These are phyloP conservation scores for Candida ipomoeae DNA, from an alignment of 805 yeast genomes.

Conservation along the genomic window DNA sequence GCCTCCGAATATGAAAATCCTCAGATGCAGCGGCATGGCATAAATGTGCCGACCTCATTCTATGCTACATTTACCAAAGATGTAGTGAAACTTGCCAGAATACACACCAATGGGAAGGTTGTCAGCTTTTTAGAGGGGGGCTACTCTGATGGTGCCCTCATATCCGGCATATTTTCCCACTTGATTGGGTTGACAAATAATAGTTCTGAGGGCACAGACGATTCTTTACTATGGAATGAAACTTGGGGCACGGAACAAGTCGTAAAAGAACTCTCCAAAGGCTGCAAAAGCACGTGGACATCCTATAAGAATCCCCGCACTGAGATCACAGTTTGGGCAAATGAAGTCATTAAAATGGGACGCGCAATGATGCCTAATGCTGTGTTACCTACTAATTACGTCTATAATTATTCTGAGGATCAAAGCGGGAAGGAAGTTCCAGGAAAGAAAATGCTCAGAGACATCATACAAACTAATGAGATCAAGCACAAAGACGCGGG, in stretches of 20 bases:
- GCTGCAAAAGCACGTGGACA: constrained; percentile 65
- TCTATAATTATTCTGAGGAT: constrained; percentile 25
- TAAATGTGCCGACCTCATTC: constrained; percentile 77
- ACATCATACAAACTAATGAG: constrained; percentile 18
- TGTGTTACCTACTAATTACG: constrained; percentile 34
- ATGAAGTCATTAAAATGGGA: constrained; percentile 58
- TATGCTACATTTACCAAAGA: constrained; percentile 70
- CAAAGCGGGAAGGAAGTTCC: background rate
- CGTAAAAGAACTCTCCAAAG: constrained; percentile 61
- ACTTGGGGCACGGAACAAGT: constrained; percentile 63
- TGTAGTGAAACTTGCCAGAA: constrained; percentile 62
- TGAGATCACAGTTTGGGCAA: constrained; percentile 58
- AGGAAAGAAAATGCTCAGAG: constrained; percentile 32
- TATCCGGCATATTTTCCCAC: constrained; percentile 78
- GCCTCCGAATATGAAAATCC: constrained; percentile 78
- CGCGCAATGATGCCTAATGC: constrained; percentile 58
- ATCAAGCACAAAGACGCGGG: constrained; percentile 7
- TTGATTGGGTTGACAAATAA: constrained; percentile 61
- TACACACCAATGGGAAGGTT: constrained; percentile 56
- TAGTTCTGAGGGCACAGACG: constrained; percentile 22
- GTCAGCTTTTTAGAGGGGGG: constrained; percentile 81
- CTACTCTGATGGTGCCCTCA: constrained; percentile 74
- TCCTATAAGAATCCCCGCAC: constrained; percentile 51
- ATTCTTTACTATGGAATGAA: constrained; percentile 46
- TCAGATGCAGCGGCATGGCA: constrained; percentile 83